Evolutionary conservation across 805 yeast genomes (phyloP).

Genomic region (Starmerella sirachaensis): DNA sequence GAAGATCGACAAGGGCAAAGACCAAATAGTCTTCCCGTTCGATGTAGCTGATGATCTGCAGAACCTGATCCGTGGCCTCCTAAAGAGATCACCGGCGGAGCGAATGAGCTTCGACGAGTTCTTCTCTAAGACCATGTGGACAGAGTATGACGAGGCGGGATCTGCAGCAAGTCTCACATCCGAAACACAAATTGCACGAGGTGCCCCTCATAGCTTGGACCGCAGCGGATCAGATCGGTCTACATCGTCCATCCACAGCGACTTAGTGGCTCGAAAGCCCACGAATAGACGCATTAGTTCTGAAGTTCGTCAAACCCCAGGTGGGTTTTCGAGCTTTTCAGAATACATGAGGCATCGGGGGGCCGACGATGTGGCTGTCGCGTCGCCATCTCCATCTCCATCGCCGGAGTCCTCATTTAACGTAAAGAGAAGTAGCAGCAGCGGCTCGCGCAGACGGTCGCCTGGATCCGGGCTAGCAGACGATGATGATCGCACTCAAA

Average conservation of each 20-base stretch:
- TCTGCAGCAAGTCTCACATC: not conserved
- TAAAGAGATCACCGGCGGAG: constrained; percentile 75
- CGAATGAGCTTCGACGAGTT: constrained; percentile 83
- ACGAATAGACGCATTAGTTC: not conserved
- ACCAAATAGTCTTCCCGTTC: constrained; percentile 63
- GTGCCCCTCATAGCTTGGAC: too few species aligned
- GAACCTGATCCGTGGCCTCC: constrained; percentile 56
- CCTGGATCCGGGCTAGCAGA: too few species aligned
- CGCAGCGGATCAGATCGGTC: too few species aligned
- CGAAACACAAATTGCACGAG: not conserved
- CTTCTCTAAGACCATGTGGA: constrained; percentile 37
- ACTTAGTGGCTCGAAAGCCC: too few species aligned
- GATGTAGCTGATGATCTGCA: constrained; percentile 51
- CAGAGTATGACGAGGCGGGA: constrained; percentile 21
- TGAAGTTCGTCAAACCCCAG: not conserved
- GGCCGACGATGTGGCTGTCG: constrained; percentile 11
- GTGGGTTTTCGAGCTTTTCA: not conserved
- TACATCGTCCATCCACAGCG: too few species aligned
- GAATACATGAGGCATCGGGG: constrained; percentile 12
- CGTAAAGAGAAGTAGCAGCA: too few species aligned
- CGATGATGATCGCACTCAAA: too few species aligned
- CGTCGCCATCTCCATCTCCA: constrained; percentile 27
- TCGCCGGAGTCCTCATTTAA: constrained; percentile 13
- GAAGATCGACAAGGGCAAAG: constrained; percentile 73
- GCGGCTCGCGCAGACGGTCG: too few species aligned